These are phyloP conservation scores for Lachancea kluyveri DNA, from an alignment of 805 yeast genomes.

Conservation along the genomic window DNA sequence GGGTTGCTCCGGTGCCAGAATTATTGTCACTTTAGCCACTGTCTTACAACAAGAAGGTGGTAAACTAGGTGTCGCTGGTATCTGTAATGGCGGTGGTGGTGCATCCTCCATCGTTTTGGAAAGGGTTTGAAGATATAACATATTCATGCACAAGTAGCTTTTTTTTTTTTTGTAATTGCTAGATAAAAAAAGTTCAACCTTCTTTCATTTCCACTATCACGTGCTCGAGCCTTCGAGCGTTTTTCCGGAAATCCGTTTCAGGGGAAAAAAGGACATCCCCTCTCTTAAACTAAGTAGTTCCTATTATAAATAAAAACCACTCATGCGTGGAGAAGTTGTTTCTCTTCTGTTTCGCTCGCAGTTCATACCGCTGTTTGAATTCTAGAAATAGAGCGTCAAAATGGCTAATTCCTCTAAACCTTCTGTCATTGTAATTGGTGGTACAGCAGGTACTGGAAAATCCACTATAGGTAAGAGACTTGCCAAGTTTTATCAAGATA, in stretches of 20 bases:
- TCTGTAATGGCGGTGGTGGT: conserved; percentile 99
- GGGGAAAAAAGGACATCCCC: too few species aligned
- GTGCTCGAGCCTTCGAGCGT: too few species aligned
- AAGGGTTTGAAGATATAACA: conserved; percentile 38
- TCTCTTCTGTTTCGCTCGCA: too few species aligned
- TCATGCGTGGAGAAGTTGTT: background rate
- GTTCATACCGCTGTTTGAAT: too few species aligned
- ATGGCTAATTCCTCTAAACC: conserved; percentile 7
- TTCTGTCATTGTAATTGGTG: conserved; percentile 65
- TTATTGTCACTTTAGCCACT: conserved; percentile 77
- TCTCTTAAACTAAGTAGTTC: too few species aligned
- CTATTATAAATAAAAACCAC: too few species aligned
- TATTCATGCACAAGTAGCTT: conserved; percentile 1
- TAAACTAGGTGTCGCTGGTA: conserved; percentile 88
- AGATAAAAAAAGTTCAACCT: too few species aligned
- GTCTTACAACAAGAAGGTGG: conserved; percentile 81
- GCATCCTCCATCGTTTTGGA: conserved; percentile 91
- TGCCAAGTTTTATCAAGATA: conserved; percentile 27
- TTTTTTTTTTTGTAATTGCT: too few species aligned
- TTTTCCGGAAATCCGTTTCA: too few species aligned
- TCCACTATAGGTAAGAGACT: conserved; percentile 63
- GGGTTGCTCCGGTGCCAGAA: conserved; percentile 94
- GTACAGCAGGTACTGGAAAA: conserved; percentile 96
- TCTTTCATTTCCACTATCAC: too few species aligned
- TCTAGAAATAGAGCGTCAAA: background rate